These are phyloP conservation scores for Xylaria sp. DNA, from an alignment of 2,329 filamentous ascomycete species.

Conservation along the genomic window DNA sequence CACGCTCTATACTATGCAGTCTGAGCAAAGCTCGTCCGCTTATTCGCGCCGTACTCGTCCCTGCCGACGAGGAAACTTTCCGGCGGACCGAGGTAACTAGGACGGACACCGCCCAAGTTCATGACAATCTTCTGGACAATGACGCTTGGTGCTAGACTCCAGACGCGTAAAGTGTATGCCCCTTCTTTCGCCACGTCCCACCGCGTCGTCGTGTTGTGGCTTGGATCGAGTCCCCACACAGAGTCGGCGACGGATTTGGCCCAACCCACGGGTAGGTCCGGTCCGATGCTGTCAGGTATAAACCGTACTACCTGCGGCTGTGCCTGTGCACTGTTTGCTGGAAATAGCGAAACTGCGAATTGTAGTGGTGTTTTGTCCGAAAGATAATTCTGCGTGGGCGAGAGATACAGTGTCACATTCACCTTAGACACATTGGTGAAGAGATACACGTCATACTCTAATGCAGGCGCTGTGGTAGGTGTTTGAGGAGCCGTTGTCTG, in stretches of 20 bases:
- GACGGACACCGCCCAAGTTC: slow-evolving; percentile 63
- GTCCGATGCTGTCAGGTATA: slow-evolving; percentile 56
- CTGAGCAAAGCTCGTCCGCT: slow-evolving; percentile 53
- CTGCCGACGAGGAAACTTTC: slow-evolving; percentile 62
- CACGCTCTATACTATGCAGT: not conserved
- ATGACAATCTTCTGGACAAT: slow-evolving; percentile 67
- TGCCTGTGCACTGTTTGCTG: slow-evolving; percentile 46
- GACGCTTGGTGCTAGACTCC: slow-evolving; percentile 63
- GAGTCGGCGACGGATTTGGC: slow-evolving; percentile 56
- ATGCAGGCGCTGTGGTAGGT: slow-evolving; percentile 60
- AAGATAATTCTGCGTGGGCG: slow-evolving; percentile 63
- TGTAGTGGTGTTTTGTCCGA: slow-evolving; percentile 59
- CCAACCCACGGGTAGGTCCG: slow-evolving; percentile 56
- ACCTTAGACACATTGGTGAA: slow-evolving; percentile 62
- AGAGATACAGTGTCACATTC: slow-evolving; percentile 62
- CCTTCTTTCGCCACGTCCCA: slow-evolving; percentile 56
- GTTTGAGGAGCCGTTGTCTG: slow-evolving; percentile 61
- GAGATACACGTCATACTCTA: slow-evolving; percentile 71
- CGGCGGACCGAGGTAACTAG: slow-evolving; percentile 66
- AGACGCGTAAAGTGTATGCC: slow-evolving; percentile 61
- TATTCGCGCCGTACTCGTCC: slow-evolving; percentile 52
- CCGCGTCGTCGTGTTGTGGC: slow-evolving; percentile 57
- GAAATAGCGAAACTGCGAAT: slow-evolving; percentile 49
- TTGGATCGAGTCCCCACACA: slow-evolving; percentile 56
- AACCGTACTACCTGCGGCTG: slow-evolving; percentile 52